A percentile compares a stretch with the other conserved stretches of the same genome.
phyloP scores from a whole-genome alignment of 345 rosid genomes.

The Sisymbrium irio region DNA sequence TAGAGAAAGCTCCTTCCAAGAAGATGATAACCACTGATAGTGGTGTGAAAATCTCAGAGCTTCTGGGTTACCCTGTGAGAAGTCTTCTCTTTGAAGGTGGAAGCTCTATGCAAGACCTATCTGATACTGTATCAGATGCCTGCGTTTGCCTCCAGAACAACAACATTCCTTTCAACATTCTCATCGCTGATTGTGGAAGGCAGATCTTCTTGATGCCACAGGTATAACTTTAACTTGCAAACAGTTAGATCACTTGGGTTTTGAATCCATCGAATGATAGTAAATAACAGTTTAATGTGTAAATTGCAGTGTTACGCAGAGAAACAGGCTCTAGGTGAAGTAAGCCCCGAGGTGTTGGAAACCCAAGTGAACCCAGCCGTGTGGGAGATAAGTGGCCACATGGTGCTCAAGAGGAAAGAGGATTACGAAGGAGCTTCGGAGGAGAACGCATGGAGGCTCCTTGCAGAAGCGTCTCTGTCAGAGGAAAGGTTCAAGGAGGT shows the following conservation, averaged over 20 bases:
- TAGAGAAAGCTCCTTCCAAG: conserved; percentile 81
- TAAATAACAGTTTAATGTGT: not conserved
- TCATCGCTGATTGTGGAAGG: conserved; percentile 81
- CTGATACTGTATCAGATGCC: conserved; percentile 65
- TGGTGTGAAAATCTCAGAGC: conserved; percentile 72
- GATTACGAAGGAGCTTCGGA: conserved; percentile 93
- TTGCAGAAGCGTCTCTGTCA: conserved; percentile 89
- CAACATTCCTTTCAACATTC: conserved; percentile 90
- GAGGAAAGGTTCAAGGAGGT: conserved; percentile 86
- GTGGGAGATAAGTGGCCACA: conserved; percentile 98
- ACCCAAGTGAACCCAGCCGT: conserved; percentile 99
- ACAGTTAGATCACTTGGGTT: not conserved
- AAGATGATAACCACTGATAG: conserved; percentile 45
- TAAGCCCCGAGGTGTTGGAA: conserved; percentile 75
- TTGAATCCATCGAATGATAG: not conserved
- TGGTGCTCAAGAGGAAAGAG: conserved; percentile 89
- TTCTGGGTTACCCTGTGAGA: conserved; percentile 77
- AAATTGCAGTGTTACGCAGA: conserved; percentile 85
- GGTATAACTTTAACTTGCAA: conserved; percentile 44
- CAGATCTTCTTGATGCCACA: conserved; percentile 84
- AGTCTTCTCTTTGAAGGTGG: conserved; percentile 90
- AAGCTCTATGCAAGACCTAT: conserved; percentile 52
- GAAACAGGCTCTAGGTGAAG: conserved; percentile 98
- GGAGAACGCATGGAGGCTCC: conserved; percentile 92
- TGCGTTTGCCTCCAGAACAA: conserved; percentile 87